Evolutionary conservation across 164 flowering plant species (phyloP).

Genomic region (Magnolia changhungtana): DNA sequence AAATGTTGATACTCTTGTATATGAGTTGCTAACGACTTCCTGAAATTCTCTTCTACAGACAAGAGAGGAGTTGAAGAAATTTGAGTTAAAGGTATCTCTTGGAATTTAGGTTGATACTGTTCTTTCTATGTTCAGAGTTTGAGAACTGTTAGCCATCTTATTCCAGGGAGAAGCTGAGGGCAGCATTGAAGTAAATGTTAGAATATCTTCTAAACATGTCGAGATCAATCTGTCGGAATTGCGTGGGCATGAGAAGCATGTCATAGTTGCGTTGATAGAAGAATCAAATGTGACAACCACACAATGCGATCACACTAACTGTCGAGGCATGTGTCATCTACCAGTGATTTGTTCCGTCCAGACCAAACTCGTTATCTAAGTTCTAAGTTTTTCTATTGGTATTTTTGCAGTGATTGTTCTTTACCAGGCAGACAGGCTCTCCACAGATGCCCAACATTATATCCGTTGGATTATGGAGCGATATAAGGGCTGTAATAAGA

Average conservation of each 20-base stretch:
- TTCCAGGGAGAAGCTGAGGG: constrained; percentile 51
- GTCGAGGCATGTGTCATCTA: constrained; percentile 36
- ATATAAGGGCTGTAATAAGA: constrained; percentile 42
- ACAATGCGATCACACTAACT: constrained; percentile 20
- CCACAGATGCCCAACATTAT: constrained; percentile 52
- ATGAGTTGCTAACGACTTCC: constrained; percentile 4
- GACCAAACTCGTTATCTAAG: neutral
- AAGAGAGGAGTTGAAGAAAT: constrained; percentile 36
- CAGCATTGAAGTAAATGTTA: constrained; percentile 40
- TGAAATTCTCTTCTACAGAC: constrained; percentile 26
- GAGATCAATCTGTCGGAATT: constrained; percentile 60
- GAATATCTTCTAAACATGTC: constrained; percentile 45
- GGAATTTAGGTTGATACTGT: neutral
- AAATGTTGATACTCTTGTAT: neutral
- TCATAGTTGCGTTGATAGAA: constrained; percentile 50
- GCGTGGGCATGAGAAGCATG: constrained; percentile 63
- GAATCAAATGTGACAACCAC: constrained; percentile 27
- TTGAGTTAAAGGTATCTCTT: constrained; percentile 48
- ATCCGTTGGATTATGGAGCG: constrained; percentile 60
- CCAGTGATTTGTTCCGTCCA: neutral
- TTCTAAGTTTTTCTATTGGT: neutral
- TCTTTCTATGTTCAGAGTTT: neutral
- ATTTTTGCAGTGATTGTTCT: constrained; percentile 51
- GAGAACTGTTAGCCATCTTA: neutral
- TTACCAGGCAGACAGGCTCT: constrained; percentile 56